A percentile compares a stretch with the other conserved stretches of the same genome.
phyloP scores from a whole-genome alignment of 371 early-diverging fungal species.

The Capillidium rhysosporum region DNA sequence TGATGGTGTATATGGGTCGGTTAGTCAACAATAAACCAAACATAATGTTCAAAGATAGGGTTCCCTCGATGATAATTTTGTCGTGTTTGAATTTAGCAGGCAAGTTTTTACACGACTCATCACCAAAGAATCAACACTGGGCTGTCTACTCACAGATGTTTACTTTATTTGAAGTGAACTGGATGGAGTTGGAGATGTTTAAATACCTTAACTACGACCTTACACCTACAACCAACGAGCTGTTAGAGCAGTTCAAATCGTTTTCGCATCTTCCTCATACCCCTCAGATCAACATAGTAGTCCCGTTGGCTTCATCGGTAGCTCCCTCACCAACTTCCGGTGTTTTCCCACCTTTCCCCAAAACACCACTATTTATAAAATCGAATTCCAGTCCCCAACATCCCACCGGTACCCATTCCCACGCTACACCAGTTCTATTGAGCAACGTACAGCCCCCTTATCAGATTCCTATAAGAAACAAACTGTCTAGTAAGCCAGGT shows the following conservation, averaged over 20 bases:
- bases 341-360: background rate
- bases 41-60: constrained; percentile 8
- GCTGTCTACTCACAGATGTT: constrained; percentile 22
- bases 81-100: constrained; percentile 52
- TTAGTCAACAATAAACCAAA: constrained; percentile 11
- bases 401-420: too few relatives aligned
- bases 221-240: background rate
- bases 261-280: background rate
- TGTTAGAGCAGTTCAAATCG: background rate
- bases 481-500: too few relatives aligned
- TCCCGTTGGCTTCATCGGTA: background rate
- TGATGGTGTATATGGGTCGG: constrained; percentile 30
- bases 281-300: background rate
- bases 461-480: too few relatives aligned
- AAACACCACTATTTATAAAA: too few relatives aligned
- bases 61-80: constrained; percentile 50
- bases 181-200: background rate
- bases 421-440: too few relatives aligned
- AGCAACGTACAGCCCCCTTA: too few relatives aligned
- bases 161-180: background rate
- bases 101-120: constrained; percentile 50
- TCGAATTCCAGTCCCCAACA: too few relatives aligned
- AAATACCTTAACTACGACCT: background rate
- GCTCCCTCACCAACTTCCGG: background rate
- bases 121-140: constrained; percentile 62